phyloP scores from a whole-genome alignment of 495 filamentous ascomycete genomes.

The Podospora didyma region DNA sequence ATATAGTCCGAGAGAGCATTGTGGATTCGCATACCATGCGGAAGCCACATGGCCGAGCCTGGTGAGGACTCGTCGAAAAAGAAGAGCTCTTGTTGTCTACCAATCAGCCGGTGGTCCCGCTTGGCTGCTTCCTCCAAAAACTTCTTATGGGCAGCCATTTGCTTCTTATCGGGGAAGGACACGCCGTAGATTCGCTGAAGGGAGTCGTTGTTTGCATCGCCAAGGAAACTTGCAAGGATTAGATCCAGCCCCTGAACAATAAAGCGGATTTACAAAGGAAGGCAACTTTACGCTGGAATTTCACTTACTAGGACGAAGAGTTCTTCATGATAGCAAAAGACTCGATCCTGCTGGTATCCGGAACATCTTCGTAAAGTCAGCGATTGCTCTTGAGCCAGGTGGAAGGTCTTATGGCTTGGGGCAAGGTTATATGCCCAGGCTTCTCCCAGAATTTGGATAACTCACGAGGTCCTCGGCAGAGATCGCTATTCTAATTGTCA shows the following conservation, averaged over 20 bases:
- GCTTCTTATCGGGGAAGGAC: constrained; percentile 96
- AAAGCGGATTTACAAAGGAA: background rate
- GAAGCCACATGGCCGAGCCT: constrained; percentile 91
- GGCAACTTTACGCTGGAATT: background rate
- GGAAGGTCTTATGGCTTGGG: background rate
- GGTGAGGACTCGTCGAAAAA: constrained; percentile 92
- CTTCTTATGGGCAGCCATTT: constrained; percentile 82
- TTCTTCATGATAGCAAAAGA: constrained; percentile 90
- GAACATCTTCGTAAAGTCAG: constrained; percentile 54
- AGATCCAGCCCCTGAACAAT: background rate
- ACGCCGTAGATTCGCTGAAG: constrained; percentile 94
- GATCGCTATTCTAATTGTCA: constrained; percentile 23
- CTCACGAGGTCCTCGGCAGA: constrained; percentile 54
- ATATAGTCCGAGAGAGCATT: constrained; percentile 80
- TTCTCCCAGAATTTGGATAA: background rate
- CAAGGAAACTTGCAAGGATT: constrained; percentile 57
- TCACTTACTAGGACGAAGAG: constrained; percentile 70
- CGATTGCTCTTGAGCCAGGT: constrained; percentile 19
- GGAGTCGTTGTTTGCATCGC: constrained; percentile 87
- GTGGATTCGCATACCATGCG: constrained; percentile 86
- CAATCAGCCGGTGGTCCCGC: constrained; percentile 87
- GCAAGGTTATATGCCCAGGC: background rate
- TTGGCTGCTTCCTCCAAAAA: constrained; percentile 95
- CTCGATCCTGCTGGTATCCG: constrained; percentile 88
- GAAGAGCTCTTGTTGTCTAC: constrained; percentile 92